Conservation (phyloP, 768 basidiomycete genomes). For the Austroboletus eburneus region DNA sequence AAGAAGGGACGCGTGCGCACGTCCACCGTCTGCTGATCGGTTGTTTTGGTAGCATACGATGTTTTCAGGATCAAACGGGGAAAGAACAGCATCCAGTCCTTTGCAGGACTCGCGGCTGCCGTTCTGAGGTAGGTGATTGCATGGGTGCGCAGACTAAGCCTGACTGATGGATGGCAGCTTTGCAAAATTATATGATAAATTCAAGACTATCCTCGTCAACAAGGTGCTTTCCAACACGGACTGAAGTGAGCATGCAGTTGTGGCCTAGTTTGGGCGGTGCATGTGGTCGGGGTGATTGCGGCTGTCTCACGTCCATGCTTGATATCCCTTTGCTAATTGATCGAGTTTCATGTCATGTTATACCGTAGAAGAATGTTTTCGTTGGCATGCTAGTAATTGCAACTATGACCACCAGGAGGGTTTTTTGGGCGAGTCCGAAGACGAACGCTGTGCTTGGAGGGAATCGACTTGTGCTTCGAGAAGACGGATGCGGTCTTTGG, state of each 20-base stretch:
- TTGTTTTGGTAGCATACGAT: constrained; percentile 59
- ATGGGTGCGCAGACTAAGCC: not conserved
- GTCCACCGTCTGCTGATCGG: constrained; percentile 6
- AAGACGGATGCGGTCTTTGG: constrained; percentile 43
- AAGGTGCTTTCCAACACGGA: constrained; percentile 22
- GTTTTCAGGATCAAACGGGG: constrained; percentile 67
- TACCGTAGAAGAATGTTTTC: constrained; percentile 13
- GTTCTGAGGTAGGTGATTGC: constrained; percentile 59
- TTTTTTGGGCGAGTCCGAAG: not conserved
- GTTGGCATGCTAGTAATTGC: not conserved
- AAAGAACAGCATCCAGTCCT: constrained; percentile 55
- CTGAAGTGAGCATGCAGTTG: constrained; percentile 11
- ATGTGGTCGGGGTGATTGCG: too few relatives aligned
- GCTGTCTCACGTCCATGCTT: too few relatives aligned
- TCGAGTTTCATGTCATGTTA: constrained; percentile 4
- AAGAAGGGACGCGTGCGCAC: constrained; percentile 28
- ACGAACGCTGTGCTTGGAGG: constrained; percentile 23
- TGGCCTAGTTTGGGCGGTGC: too few relatives aligned
- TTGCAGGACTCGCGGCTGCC: constrained; percentile 66
- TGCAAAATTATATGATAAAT: constrained; percentile 71
- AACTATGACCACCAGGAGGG: constrained; percentile 23
- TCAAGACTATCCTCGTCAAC: constrained; percentile 60
- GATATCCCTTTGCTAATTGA: constrained; percentile 1
- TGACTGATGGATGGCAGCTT: constrained; percentile 42
- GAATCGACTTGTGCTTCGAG: constrained; percentile 58